Evolutionary conservation across 352 stramenopile species (phyloP).

Genomic region (Globisporangium orthogonon): DNA sequence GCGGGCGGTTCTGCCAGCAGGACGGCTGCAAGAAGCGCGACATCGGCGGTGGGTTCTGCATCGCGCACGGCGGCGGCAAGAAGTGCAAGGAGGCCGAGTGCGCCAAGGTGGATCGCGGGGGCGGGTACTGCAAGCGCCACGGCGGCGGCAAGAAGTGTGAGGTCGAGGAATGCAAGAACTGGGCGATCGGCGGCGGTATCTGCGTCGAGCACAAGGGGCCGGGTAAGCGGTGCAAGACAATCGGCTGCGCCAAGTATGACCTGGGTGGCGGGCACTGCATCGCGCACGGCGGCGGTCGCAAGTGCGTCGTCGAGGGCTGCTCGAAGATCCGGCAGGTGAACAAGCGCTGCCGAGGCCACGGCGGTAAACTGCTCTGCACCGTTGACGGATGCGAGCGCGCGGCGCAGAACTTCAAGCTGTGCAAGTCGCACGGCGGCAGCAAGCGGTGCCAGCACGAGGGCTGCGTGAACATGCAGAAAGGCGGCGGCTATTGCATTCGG

Average conservation of each 20-base stretch:
- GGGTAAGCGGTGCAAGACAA: slow-evolving; percentile 72
- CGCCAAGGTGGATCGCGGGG: slow-evolving; percentile 74
- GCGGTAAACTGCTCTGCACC: slow-evolving; percentile 72
- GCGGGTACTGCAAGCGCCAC: slow-evolving; percentile 77
- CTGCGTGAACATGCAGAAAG: slow-evolving; percentile 82
- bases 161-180: slow-evolving; percentile 66
- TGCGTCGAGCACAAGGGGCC: slow-evolving; percentile 74
- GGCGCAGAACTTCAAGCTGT: slow-evolving; percentile 77
- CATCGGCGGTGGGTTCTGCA: slow-evolving; percentile 83
- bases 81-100: slow-evolving; percentile 68
- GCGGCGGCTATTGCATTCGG: slow-evolving; percentile 77
- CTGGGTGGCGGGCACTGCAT: slow-evolving; percentile 82
- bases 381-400: slow-evolving; percentile 74
- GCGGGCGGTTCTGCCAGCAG: slow-evolving; percentile 69
- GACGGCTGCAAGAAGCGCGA: slow-evolving; percentile 75
- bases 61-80: slow-evolving; percentile 83
- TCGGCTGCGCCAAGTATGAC: slow-evolving; percentile 77
- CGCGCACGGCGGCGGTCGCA: slow-evolving; percentile 72
- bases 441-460: slow-evolving; percentile 68
- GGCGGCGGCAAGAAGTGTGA: slow-evolving; percentile 85
- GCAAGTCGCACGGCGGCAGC: slow-evolving; percentile 75
- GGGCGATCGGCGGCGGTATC: slow-evolving; percentile 72
- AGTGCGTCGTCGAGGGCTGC: slow-evolving; percentile 80
- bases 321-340: slow-evolving; percentile 84
- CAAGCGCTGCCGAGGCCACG: slow-evolving; percentile 77